A percentile compares a stretch with the other conserved stretches of the same genome.
Evolutionary conservation across 1,139 yeast genomes (phyloP).

Genomic region (Arxiozyma heterogenica): DNA sequence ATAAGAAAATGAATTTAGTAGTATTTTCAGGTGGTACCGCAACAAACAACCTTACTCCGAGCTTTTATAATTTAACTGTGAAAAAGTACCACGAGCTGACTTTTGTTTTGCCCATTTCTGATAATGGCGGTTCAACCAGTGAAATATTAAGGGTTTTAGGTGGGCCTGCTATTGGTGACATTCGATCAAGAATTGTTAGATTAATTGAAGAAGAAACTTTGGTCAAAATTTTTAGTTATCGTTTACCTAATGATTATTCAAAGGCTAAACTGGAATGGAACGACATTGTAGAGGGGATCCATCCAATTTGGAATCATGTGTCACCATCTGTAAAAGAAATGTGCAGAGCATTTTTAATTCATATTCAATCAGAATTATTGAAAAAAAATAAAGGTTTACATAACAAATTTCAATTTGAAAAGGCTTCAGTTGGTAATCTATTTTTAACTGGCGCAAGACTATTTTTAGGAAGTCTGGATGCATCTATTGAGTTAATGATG

Average conservation of each 20-base stretch:
- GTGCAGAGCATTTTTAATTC: conserved; percentile 66
- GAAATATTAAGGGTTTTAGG: conserved; percentile 84
- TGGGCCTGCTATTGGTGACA: conserved; percentile 93
- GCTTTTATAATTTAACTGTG: conserved; percentile 39
- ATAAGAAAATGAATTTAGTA: conserved; percentile 28
- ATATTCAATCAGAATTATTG: conserved; percentile 67
- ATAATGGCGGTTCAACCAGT: conserved; percentile 92
- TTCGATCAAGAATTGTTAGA: conserved; percentile 71
- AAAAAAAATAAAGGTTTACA: conserved; percentile 50
- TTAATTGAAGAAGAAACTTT: conserved; percentile 42
- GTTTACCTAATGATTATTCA: conserved; percentile 46
- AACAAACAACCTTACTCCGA: conserved; percentile 53
- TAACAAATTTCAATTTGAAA: conserved; percentile 54
- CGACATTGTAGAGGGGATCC: conserved; percentile 69
- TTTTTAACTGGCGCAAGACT: conserved; percentile 74
- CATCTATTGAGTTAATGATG: conserved; percentile 68
- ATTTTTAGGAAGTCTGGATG: conserved; percentile 75
- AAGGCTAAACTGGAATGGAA: conserved; percentile 69
- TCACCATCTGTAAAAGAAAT: conserved; percentile 64
- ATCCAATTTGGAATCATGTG: conserved; percentile 55
- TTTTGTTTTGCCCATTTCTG: conserved; percentile 76
- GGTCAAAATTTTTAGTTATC: conserved; percentile 44
- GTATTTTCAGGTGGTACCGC: conserved; percentile 73
- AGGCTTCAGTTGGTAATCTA: conserved; percentile 80
- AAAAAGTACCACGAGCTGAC: conserved; percentile 34